Evolutionary conservation across 345 rosid genomes (phyloP).

Genomic region (Euphorbia pulcherrima): DNA sequence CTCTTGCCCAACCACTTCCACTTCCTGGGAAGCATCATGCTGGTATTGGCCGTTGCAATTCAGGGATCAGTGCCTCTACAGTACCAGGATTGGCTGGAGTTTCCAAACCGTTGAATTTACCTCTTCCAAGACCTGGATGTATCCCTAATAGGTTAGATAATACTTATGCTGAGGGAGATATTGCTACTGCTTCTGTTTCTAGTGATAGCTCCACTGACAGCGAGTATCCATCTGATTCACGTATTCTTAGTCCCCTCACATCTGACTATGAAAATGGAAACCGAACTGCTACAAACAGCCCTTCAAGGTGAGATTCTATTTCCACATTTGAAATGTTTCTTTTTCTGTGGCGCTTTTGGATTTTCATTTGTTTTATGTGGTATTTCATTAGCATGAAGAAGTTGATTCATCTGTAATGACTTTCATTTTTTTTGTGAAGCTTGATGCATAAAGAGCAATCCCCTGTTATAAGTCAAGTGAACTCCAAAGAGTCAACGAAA

Average conservation of each 20-base stretch:
- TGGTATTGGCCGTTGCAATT: conserved; percentile 16
- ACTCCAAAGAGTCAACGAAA: conserved; percentile 56
- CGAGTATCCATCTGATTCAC: conserved; percentile 23
- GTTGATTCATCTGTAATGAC: conserved; percentile 20
- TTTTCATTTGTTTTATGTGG: not conserved
- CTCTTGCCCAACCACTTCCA: conserved; percentile 33
- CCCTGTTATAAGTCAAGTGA: conserved; percentile 34
- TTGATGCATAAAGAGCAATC: conserved; percentile 51
- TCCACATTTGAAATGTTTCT: not conserved
- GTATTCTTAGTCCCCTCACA: conserved; percentile 22
- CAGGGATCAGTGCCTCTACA: conserved; percentile 17
- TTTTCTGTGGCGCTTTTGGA: not conserved
- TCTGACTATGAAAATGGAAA: conserved; percentile 27
- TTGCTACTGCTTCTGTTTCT: conserved; percentile 25
- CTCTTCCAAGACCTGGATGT: conserved; percentile 26
- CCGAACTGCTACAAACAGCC: conserved; percentile 26
- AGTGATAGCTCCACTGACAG: conserved; percentile 27
- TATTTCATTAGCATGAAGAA: not conserved
- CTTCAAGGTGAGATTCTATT: conserved; percentile 22
- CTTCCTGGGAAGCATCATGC: conserved; percentile 19
- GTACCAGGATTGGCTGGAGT: conserved; percentile 13
- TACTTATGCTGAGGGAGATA: conserved; percentile 21
- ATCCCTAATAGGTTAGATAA: conserved; percentile 15
- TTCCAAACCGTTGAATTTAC: conserved; percentile 18
- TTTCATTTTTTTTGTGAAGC: conserved; percentile 28